Evolutionary conservation across 805 yeast species (phyloP), one percentile per base, ranked within the genome.

Genomic region (Blastobotrys chiropterorum): DNA sequence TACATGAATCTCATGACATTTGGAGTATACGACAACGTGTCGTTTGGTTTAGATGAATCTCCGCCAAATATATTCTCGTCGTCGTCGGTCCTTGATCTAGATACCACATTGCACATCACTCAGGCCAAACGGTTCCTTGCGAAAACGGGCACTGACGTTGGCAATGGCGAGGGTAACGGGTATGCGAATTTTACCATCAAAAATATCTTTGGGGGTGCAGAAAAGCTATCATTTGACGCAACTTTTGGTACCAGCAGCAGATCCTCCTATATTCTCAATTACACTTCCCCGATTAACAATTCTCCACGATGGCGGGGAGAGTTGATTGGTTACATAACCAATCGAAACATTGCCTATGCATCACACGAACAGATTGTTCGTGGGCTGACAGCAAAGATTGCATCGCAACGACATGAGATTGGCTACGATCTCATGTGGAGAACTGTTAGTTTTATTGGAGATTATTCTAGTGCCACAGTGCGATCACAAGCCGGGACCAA

Each of bases 91-190:
- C 50, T 62, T 6, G 54, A 59, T 41, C 20, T 67, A 14, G 53
- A 43, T 6, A 62, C 63, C 1, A 53, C 57, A 1, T 47, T 67
- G 11, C 41, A 49, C 38, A 53, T 68, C 14, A 49, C 56, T 7
- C 53, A 54, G n/a, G 57, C 60, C 19, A 88, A 88, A 59, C 77
- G 78, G 58, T 85, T 90, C 60, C 76, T 79, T 54, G 90, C 95
- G 49, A 86, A 86, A 60, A 87, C 97, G 0, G 99, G 99, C 2
- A 94, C 98, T 1, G 90, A 90, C 67, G 80, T 94, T 5, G 98
- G 98, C 1, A 92, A 94, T 64, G 96, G 96, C 31, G 98, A 94
- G 71, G 99, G 97, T 30, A 94, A 87, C 63, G 98, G 97, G 1
- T 90, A 90, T 63, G 75, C 89, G 46, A 83, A 87, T 31, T 80